Evolutionary conservation across 2,329 filamentous ascomycete species (phyloP).

Genomic region (Cercospora zeina): DNA sequence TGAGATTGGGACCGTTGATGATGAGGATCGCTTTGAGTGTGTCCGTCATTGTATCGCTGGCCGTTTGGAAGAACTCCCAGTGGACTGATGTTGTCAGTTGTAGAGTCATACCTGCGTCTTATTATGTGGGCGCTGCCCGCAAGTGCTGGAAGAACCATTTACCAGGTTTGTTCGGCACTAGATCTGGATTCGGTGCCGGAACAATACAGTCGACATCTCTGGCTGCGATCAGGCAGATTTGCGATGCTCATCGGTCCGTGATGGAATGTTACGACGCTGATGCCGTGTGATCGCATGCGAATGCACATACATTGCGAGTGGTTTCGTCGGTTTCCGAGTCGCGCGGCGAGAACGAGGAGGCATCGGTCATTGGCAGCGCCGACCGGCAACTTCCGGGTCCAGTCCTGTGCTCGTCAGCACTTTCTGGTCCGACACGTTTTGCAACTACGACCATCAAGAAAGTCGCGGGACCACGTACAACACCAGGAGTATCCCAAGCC

Average conservation of each 20-base stretch:
- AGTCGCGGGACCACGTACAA: slow-evolving; percentile 6
- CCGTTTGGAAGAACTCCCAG: neutral
- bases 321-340: neutral
- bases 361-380: neutral
- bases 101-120: neutral
- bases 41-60: neutral
- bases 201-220: neutral
- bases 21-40: slow-evolving; percentile 23
- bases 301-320: neutral
- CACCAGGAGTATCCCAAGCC: slow-evolving; percentile 18
- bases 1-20: slow-evolving; percentile 69
- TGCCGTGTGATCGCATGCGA: neutral
- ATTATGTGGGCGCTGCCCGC: neutral
- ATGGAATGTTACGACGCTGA: neutral
- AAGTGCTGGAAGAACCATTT: slow-evolving; percentile 16
- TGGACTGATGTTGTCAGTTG: neutral
- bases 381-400: slow-evolving; percentile 2
- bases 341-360: neutral
- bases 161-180: neutral
- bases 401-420: neutral
- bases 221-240: neutral
- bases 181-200: neutral
- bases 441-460: slow-evolving; percentile 7
- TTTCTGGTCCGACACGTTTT: slow-evolving; percentile 16
- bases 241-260: neutral